Conservation (phyloP, 371 early-diverging fungal species). For the Coemansia sp. region DNA sequence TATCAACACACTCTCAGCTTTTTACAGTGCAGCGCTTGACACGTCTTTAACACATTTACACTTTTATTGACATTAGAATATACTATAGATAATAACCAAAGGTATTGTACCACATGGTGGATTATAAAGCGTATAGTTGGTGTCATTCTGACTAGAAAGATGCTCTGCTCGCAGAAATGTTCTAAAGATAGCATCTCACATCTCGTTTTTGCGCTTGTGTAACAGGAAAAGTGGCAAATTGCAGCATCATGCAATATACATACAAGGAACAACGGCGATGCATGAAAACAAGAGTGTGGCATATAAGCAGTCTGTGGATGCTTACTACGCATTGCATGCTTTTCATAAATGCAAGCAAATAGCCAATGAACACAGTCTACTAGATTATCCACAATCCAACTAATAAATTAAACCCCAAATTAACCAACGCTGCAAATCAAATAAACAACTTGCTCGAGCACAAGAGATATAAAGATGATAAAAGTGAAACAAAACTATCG, state of each 20-base stretch:
- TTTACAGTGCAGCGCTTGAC: background rate
- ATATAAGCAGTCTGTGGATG: constrained; percentile 2
- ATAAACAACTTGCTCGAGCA: background rate
- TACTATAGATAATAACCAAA: background rate
- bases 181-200: background rate
- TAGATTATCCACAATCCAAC: constrained; percentile 1
- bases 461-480: constrained; percentile 9
- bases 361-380: background rate
- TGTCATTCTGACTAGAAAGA: background rate
- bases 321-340: constrained; percentile 6
- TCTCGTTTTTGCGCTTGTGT: constrained; percentile 2
- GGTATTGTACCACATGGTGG: background rate
- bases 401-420: background rate
- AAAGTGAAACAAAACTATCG: background rate
- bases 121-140: background rate
- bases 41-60: too few relatives aligned
- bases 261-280: background rate
- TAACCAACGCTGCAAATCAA: background rate
- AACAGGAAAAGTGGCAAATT: background rate
- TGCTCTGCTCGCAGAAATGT: background rate
- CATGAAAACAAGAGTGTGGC: background rate
- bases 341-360: constrained; percentile 7
- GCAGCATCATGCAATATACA: constrained; percentile 1
- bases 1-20: background rate
- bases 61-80: too few relatives aligned